Conservation (phyloP, 2,329 filamentous ascomycete species). For the Penicillium sp. region DNA sequence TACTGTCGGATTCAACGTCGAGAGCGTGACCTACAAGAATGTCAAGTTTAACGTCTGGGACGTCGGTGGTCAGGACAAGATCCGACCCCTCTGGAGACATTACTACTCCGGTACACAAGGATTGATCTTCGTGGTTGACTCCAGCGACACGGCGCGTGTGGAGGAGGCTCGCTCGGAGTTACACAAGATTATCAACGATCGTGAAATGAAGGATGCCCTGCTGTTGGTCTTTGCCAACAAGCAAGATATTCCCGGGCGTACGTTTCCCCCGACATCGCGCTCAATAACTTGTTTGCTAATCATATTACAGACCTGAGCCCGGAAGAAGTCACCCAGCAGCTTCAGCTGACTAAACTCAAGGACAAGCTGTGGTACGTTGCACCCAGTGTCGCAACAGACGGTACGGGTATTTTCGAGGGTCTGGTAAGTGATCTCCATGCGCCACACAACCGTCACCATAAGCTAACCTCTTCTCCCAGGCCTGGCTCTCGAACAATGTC, state of each 20-base stretch:
- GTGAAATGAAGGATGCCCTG: conserved; percentile 95
- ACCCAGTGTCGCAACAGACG: conserved; percentile 78
- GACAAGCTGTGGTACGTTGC: conserved; percentile 85
- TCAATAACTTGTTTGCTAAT: conserved; percentile 16
- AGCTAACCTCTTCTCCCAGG: conserved; percentile 38
- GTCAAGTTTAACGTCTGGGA: conserved; percentile 99
- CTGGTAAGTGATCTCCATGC: conserved; percentile 53
- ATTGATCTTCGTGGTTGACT: conserved; percentile 98
- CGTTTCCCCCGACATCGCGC: conserved; percentile 26
- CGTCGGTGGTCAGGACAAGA: conserved; percentile 98
- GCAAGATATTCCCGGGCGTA: conserved; percentile 87
- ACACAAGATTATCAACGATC: conserved; percentile 95
- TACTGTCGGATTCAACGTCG: conserved; percentile 98
- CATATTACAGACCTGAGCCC: conserved; percentile 68
- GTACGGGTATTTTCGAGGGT: conserved; percentile 79
- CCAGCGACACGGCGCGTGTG: conserved; percentile 85
- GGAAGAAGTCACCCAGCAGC: conserved; percentile 74
- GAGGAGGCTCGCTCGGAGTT: conserved; percentile 92
- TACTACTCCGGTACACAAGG: conserved; percentile 97
- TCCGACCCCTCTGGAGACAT: conserved; percentile 93
- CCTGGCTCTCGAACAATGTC: conserved; percentile 83
- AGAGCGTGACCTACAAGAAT: conserved; percentile 98
- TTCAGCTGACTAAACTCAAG: conserved; percentile 75
- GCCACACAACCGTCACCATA: neutral
- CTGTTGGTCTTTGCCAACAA: conserved; percentile 98